Evolutionary conservation across 1,139 yeast species (phyloP).

Genomic region (Debaryomyces subglobosus): DNA sequence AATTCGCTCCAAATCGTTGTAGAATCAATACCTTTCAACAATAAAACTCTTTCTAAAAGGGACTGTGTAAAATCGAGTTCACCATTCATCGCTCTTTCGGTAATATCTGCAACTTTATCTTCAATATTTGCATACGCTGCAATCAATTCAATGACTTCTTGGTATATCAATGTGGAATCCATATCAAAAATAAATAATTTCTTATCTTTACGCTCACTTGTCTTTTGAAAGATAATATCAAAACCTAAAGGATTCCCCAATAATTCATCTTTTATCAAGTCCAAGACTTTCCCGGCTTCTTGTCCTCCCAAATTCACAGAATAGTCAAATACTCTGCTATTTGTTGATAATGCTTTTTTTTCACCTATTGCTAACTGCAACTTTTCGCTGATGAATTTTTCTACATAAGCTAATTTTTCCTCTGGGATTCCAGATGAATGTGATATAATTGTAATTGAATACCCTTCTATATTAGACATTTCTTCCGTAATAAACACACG

Average conservation of each 20-base stretch:
- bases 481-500: neutral
- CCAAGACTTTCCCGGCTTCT: conserved; percentile 8
- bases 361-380: conserved; percentile 11
- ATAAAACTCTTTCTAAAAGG: conserved; percentile 68
- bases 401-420: conserved; percentile 6
- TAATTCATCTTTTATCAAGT: conserved; percentile 11
- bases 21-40: conserved; percentile 80
- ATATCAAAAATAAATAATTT: conserved; percentile 87
- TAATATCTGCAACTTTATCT: conserved; percentile 55
- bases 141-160: conserved; percentile 94
- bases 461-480: conserved; percentile 3
- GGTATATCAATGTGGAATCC: conserved; percentile 96
- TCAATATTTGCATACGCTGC: conserved; percentile 57
- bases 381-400: conserved; percentile 12
- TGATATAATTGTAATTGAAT: conserved; percentile 24
- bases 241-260: conserved; percentile 12
- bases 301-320: conserved; percentile 14
- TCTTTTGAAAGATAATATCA: conserved; percentile 41
- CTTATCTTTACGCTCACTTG: conserved; percentile 46
- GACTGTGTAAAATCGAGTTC: conserved; percentile 91
- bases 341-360: conserved; percentile 11
- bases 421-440: conserved; percentile 14
- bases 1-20: conserved; percentile 77
- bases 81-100: conserved; percentile 96
- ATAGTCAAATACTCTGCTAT: conserved; percentile 19